A percentile compares a stretch with the other conserved stretches of the same genome.
These are phyloP conservation scores for Pterocarpus macrocarpus DNA, from an alignment of 306 rosid genomes.

Conservation along the genomic window DNA sequence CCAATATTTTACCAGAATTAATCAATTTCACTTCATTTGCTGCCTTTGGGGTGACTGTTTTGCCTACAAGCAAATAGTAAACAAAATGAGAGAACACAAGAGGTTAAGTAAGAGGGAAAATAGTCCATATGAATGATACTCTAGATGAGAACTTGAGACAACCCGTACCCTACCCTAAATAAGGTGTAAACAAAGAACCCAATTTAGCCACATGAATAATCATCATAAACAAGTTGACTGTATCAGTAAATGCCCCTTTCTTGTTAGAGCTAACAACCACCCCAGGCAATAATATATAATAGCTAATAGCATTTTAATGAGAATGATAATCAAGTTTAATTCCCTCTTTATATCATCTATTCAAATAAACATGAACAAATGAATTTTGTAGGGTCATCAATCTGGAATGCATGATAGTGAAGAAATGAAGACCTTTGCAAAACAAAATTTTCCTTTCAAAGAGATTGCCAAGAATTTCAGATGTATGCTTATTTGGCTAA, in stretches of 20 bases:
- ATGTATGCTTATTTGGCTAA: background rate
- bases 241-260: constrained; percentile 21
- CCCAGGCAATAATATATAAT: background rate
- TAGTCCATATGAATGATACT: background rate
- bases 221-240: constrained; percentile 33
- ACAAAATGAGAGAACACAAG: constrained; percentile 12
- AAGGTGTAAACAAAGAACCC: background rate
- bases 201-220: background rate
- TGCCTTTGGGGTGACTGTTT: constrained; percentile 84
- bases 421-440: background rate
- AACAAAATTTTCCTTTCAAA: constrained; percentile 5
- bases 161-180: background rate
- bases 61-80: constrained; percentile 60
- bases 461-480: constrained; percentile 16
- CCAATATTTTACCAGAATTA: constrained; percentile 93
- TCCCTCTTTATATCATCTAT: background rate
- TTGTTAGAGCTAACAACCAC: constrained; percentile 7
- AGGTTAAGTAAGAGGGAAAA: background rate
- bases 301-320: background rate
- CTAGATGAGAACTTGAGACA: background rate
- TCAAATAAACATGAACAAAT: background rate
- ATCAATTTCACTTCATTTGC: constrained; percentile 97
- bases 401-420: background rate
- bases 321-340: constrained; percentile 7
- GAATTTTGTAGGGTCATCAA: background rate